phyloP scores from a whole-genome alignment of 208 protist species.

The Trypanosoma avium region DNA sequence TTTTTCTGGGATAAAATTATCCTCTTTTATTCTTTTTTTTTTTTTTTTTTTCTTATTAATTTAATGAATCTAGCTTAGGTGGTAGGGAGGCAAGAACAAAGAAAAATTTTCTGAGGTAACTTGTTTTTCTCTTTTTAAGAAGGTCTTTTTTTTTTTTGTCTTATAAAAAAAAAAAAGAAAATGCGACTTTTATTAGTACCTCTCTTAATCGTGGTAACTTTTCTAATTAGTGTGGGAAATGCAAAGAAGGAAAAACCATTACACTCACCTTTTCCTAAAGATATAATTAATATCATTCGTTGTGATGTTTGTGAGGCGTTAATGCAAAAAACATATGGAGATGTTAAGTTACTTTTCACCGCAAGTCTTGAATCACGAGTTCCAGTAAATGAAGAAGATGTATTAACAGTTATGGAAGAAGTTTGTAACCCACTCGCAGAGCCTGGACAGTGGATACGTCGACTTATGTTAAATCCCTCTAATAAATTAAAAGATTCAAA shows the following conservation, averaged over 20 bases:
- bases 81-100: too few species aligned
- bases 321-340: conserved; percentile 37
- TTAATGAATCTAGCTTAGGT: too few species aligned
- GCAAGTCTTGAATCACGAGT: conserved; percentile 31
- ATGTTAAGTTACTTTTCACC: conserved; percentile 30
- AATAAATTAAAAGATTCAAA: too few species aligned
- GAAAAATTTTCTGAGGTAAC: too few species aligned
- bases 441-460: conserved; percentile 70
- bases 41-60: background rate
- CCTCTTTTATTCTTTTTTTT: background rate
- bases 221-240: background rate
- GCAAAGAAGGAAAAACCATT: conserved; percentile 60
- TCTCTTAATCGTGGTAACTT: conserved; percentile 1
- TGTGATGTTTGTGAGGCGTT: conserved; percentile 65
- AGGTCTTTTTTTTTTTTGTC: too few species aligned
- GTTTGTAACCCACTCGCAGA: conserved; percentile 72
- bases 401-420: conserved; percentile 61
- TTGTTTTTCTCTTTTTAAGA: too few species aligned
- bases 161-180: background rate
- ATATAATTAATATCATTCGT: conserved; percentile 43
- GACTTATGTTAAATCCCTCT: background rate
- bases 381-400: conserved; percentile 60
- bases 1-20: background rate
- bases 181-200: conserved; percentile 15
- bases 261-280: conserved; percentile 37